These are phyloP conservation scores for Epicoccum nigrum DNA, from an alignment of 2,329 filamentous ascomycete genomes.

Conservation along the genomic window DNA sequence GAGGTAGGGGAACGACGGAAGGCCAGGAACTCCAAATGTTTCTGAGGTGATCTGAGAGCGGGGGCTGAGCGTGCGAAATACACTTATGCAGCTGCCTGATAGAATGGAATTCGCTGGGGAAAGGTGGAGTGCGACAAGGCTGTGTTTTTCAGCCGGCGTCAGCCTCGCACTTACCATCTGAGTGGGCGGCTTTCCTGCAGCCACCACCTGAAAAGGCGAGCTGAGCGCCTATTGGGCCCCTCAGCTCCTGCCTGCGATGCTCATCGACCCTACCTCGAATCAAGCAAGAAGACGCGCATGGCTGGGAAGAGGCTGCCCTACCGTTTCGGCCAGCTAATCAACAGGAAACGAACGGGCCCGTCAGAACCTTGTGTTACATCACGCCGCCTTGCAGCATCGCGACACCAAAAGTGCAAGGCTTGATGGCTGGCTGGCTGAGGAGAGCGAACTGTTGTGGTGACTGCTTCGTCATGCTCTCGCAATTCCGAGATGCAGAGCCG, in stretches of 20 bases:
- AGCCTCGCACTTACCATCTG: constrained; percentile 48
- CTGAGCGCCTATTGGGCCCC: constrained; percentile 43
- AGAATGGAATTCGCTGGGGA: constrained; percentile 40
- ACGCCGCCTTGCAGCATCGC: constrained; percentile 32
- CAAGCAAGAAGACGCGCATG: constrained; percentile 29
- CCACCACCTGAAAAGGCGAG: constrained; percentile 45
- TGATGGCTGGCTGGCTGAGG: constrained; percentile 20
- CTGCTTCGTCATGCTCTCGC: constrained; percentile 35
- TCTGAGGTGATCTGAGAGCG: constrained; percentile 36
- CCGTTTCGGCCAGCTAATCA: constrained; percentile 37
- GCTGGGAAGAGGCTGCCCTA: constrained; percentile 24
- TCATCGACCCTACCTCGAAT: constrained; percentile 36
- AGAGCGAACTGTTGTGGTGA: constrained; percentile 28
- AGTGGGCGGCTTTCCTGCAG: constrained; percentile 46
- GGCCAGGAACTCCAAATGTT: constrained; percentile 28
- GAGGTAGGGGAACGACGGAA: constrained; percentile 24
- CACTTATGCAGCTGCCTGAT: constrained; percentile 42
- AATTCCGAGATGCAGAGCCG: constrained; percentile 21
- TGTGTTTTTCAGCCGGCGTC: constrained; percentile 42
- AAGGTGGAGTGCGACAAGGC: constrained; percentile 44
- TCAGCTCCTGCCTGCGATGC: constrained; percentile 38
- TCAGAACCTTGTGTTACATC: constrained; percentile 42
- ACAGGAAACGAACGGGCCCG: constrained; percentile 41
- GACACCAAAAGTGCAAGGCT: constrained; percentile 31
- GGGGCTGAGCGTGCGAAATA: constrained; percentile 41